Evolutionary conservation across 371 early-diverging fungal species (phyloP).

Genomic region (Choanephora cucurbitarum): DNA sequence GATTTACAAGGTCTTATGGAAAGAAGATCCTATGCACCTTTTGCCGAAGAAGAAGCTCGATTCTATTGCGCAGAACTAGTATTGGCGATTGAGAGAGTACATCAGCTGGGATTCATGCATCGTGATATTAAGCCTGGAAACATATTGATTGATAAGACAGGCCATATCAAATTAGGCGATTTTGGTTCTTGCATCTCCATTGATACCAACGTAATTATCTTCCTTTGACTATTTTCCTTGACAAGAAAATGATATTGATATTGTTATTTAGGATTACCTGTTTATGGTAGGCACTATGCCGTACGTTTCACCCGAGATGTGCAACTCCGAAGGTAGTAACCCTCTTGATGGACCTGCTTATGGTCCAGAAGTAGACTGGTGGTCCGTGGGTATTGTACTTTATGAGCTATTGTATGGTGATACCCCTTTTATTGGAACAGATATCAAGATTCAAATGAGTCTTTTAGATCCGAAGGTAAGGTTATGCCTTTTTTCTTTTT

Average conservation of each 20-base stretch:
- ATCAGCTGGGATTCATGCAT: conserved; percentile 93
- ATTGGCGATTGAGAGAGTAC: conserved; percentile 90
- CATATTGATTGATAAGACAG: conserved; percentile 72
- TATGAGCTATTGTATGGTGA: conserved; percentile 82
- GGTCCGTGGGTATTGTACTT: conserved; percentile 97
- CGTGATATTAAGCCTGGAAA: conserved; percentile 88
- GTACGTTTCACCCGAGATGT: conserved; percentile 94
- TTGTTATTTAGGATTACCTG: conserved; percentile 7
- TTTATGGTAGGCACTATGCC: conserved; percentile 89
- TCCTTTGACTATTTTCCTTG: conserved; percentile 10
- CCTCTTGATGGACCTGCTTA: conserved; percentile 74
- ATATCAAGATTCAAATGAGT: conserved; percentile 87
- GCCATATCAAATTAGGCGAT: conserved; percentile 89
- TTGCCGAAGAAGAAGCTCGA: conserved; percentile 88
- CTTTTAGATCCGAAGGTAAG: conserved; percentile 72
- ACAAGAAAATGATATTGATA: not conserved
- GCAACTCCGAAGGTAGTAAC: conserved; percentile 30
- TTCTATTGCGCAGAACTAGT: conserved; percentile 97
- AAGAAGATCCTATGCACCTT: conserved; percentile 66
- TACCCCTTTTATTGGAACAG: conserved; percentile 26
- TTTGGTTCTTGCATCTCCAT: conserved; percentile 78
- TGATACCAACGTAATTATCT: conserved; percentile 32
- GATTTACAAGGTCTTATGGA: conserved; percentile 94
- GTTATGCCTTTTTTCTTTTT: not conserved
- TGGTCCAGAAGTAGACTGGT: conserved; percentile 97